Base-by-base conservation (phyloP, 2,329 filamentous ascomycete genomes). In the Ophiostoma angusticollis region DNA sequence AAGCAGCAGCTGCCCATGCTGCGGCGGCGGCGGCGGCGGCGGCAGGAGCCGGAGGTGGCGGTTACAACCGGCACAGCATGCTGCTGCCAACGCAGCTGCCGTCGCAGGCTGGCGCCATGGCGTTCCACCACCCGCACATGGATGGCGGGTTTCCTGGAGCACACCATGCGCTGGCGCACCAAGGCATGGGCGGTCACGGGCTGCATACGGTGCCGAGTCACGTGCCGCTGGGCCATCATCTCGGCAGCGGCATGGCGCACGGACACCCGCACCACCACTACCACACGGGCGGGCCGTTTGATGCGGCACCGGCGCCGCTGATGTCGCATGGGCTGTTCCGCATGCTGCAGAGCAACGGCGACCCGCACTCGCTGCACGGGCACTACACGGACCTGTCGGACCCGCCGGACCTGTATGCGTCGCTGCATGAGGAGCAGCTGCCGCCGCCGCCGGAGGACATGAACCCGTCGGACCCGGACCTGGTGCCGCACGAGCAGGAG, bases 381-480 rank as follows among this genome's bases (percentile, higher is more conserved):
- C 80, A 84, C 57, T 85, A 83, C 54, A 68, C 79, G 4, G 79
- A 84, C 49, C 64, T 83, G 35, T 80, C 79, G 8, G 80, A 84
- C 46, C 80, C 80, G 4, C 83, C 83, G 9, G 80, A 89, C 55
- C 61, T 89, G 42, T 85, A 84, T 49, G 79, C 78, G 1, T 80
- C 80, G 5, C 67, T 89, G 3, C 71, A 78, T 40, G 80, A 86
- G 52, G 78, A 84, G 53, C 80, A 82, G 45, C 67, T 77, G 1
- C 72, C 78, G 6, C 83, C 83, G 6, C 81, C 83, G 1, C 77
- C 80, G 1, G 79, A 84, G 51, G 83, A 89, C 55, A 84, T 87
- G 80, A 80, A 84, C 53, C 80, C 82, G 2, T 69, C 72, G 2
- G 80, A 89, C 50, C 78, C 80, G 1, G 80, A 85, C 44, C 63